Percentiles rank a stretch among this genome's conserved stretches.
Evolutionary conservation across 2,329 filamentous ascomycete species (phyloP).

Genomic region (Pseudocercospora cruenta): DNA sequence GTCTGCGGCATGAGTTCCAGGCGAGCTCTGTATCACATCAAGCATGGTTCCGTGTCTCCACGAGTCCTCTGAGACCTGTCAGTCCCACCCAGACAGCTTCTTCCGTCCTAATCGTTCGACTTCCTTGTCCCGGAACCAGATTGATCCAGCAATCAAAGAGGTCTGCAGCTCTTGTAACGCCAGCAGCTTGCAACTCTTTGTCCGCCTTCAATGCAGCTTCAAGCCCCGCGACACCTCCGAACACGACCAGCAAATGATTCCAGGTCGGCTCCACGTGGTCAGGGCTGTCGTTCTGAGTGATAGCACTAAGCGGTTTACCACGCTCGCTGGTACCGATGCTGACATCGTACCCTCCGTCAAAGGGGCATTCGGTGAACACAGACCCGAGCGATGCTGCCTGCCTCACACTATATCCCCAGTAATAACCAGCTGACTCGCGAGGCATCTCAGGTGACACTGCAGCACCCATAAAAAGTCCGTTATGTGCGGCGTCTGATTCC

Average conservation of each 20-base stretch:
- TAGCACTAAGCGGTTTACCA: constrained; percentile 49
- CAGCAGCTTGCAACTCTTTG: constrained; percentile 61
- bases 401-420: constrained; percentile 81
- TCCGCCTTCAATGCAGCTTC: constrained; percentile 73
- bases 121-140: constrained; percentile 77
- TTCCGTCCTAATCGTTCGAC: constrained; percentile 79
- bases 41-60: constrained; percentile 26
- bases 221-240: constrained; percentile 78
- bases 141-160: constrained; percentile 87
- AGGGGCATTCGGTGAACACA: constrained; percentile 77
- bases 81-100: constrained; percentile 80
- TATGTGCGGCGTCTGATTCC: constrained; percentile 44
- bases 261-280: constrained; percentile 41
- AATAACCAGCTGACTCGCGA: constrained; percentile 76
- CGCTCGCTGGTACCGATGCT: constrained; percentile 84
- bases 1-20: background rate
- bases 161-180: constrained; percentile 66
- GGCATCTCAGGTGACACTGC: constrained; percentile 68
- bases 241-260: constrained; percentile 75
- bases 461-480: constrained; percentile 15
- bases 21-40: background rate
- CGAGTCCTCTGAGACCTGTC: constrained; percentile 62
- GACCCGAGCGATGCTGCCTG: constrained; percentile 67
- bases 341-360: constrained; percentile 77
- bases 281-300: constrained; percentile 51